Evolutionary conservation across 495 filamentous ascomycete species (phyloP).

Genomic region (Hypoxylon lenormandii): DNA sequence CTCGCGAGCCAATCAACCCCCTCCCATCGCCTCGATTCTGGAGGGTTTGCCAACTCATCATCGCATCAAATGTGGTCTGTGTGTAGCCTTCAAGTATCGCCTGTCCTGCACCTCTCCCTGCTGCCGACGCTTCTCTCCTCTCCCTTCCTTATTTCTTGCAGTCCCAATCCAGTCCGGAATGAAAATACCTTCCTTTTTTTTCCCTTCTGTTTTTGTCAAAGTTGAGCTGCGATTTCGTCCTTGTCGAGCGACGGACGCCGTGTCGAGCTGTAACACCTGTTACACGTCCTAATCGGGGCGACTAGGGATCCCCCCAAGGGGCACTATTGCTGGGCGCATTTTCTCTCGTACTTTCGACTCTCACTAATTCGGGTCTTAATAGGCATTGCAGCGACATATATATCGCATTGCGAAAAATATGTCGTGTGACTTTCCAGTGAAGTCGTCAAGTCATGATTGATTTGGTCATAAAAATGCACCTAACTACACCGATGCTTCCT

Average conservation of each 20-base stretch:
- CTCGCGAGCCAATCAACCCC: constrained; percentile 51
- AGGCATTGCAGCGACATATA: constrained; percentile 16
- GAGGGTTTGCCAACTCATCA: constrained; percentile 60
- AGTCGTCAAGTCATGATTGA: constrained; percentile 53
- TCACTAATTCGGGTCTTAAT: constrained; percentile 12
- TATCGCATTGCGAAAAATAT: constrained; percentile 20
- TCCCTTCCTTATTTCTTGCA: constrained; percentile 23
- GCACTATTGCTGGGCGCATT: constrained; percentile 32
- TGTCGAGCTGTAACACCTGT: constrained; percentile 19
- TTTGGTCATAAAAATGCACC: constrained; percentile 53
- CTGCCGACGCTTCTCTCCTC: constrained; percentile 32
- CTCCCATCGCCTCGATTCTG: constrained; percentile 49
- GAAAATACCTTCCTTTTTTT: constrained; percentile 9
- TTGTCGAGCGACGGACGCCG: constrained; percentile 35
- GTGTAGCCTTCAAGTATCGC: constrained; percentile 55
- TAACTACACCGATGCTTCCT: constrained; percentile 51
- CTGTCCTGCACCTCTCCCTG: constrained; percentile 46
- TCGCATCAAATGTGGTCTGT: constrained; percentile 62
- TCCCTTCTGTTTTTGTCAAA: constrained; percentile 9
- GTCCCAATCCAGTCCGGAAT: constrained; percentile 2
- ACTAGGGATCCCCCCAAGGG: constrained; percentile 22
- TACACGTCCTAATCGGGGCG: constrained; percentile 24
- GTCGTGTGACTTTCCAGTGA: constrained; percentile 25
- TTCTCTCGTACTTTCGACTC: constrained; percentile 29
- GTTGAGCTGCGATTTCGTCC: constrained; percentile 5